Base-by-base conservation (phyloP, 176 grass and related monocot species). In the Cenchrus fungigraminus region DNA sequence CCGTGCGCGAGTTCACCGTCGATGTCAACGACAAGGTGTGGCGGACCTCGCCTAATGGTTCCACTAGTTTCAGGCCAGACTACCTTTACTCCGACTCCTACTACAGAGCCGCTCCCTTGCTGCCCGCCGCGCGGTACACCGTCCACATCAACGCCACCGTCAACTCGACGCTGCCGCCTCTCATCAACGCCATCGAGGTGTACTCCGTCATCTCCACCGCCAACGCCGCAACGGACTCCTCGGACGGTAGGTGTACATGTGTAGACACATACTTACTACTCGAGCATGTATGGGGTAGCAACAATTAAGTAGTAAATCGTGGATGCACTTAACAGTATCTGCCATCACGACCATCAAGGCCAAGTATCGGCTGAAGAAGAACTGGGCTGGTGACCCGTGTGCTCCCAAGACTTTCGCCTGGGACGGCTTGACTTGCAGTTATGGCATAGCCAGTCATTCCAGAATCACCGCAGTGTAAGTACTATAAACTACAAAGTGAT, bases 321-420 rank as follows among this genome's bases (percentile, higher is more conserved):
- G 45, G 47, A 11, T 11, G 29, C 46, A 54, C 28, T 87, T 66
- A 45, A 83, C 79, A 94, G 92, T 84, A 12, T 87, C 80, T 86
- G 73, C 86, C 79, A 94, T 91, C 53, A 88, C 46, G 51, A 46
- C 62, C 11, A 78, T 94, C 67, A 91, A 73, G 74, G 52, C 43
- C 6, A 73, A 68, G 8, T 94, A 94, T 62, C 9, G 62, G 6
- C 54, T 94, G 44, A 77, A 89, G 80, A 84, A 68, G 79, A 89
- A 83, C 68, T 94, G 92, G 92, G 80, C 65, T n/a, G 92, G 89
- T 9, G 92, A 94, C 44, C 92, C 92, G 15, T 94, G 92, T 28
- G 54, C 3, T 73, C 92, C 92, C 2, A 76, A 78, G 50, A 50
- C 29, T 59, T 32, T 83, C 53, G 10, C 83, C 12, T 94, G 92